Evolutionary conservation across 2,329 filamentous ascomycete genomes (phyloP), one percentile per base, ranked within the genome.

Genomic region (Dactylellina haptotyla): DNA sequence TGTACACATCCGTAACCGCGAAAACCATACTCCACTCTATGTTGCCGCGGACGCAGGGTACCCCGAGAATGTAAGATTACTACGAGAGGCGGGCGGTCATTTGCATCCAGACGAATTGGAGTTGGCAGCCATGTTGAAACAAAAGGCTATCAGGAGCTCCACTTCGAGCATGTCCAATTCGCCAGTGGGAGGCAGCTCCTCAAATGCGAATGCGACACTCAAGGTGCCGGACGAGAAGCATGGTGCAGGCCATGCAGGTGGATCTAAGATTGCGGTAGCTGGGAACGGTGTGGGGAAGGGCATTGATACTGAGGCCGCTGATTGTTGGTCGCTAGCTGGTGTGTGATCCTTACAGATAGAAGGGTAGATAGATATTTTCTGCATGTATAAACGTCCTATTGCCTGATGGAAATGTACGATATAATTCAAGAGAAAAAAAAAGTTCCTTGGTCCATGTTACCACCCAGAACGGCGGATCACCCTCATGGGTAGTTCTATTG

Each of bases 21-120:
- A 87, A 8, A 85, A 88, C 76, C 88, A 89, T 79, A 89, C 88
- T 2, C 86, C 88, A 8, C 82, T 90, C 10, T 89, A 87, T 78
- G 81, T 90, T 10, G 88, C 88, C 3, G 84, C 84, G 76, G 83
- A 87, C 79, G 84, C 84, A 39, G 86, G 86, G 2, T 85, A 85
- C 54, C 80, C 81, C 3, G 85, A 84, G 63, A 85, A 84, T 63
- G 85, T 86, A 0, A 80, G 81, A 56, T 78, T 90, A 66, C 80
- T 90, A 46, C 83, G 82, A 67, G 84, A 86, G 41, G 86, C 87
- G 0, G 88, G 88, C 0, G 88, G 86, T 0, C 84, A 87, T 79
- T 80, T 90, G 14, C 88, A 86, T 83, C 79, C 83, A 73, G 83
- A 84, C 67, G 84, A 86, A 78, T 76, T 78, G 34, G 80, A 80